Conservation (phyloP, 2,329 filamentous ascomycete genomes). For the Colletotrichum orbiculare region DNA sequence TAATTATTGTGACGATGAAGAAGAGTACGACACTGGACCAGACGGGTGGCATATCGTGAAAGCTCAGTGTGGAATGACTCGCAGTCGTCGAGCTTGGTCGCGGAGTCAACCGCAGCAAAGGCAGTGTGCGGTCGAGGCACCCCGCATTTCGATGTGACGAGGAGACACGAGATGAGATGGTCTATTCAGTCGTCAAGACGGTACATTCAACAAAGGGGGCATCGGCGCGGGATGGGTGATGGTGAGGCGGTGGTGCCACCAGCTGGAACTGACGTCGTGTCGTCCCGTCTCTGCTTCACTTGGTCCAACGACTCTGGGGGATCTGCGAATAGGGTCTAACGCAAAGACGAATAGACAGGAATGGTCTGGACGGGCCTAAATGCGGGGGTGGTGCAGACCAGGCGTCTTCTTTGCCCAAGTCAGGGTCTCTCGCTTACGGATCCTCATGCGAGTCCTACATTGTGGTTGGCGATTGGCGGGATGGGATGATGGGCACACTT, state of each 20-base stretch:
- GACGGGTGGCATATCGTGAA: constrained; percentile 2
- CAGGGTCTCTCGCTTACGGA: constrained; percentile 20
- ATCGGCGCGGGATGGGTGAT: background rate
- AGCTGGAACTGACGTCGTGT: constrained; percentile 19
- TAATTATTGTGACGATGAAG: background rate
- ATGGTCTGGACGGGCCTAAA: constrained; percentile 30
- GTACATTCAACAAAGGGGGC: constrained; percentile 7
- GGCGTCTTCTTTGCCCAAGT: constrained; percentile 15
- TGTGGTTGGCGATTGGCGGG: too few species aligned
- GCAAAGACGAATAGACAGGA: background rate
- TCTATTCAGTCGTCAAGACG: background rate
- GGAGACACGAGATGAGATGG: constrained; percentile 11
- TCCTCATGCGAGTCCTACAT: constrained; percentile 1
- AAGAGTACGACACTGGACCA: background rate
- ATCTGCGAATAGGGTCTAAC: too few species aligned
- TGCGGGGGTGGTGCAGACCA: constrained; percentile 29
- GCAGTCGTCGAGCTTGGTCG: constrained; percentile 15
- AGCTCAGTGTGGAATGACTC: constrained; percentile 1
- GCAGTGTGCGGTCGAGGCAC: constrained; percentile 13
- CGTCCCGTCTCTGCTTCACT: constrained; percentile 18
- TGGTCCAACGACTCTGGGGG: too few species aligned
- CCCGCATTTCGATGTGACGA: constrained; percentile 34
- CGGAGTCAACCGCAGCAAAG: constrained; percentile 3
- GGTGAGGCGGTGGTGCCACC: constrained; percentile 20
- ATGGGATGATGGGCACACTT: background rate